Evolutionary conservation across 2,329 filamentous ascomycete genomes (phyloP).

Genomic region (Arthroderma sp.): DNA sequence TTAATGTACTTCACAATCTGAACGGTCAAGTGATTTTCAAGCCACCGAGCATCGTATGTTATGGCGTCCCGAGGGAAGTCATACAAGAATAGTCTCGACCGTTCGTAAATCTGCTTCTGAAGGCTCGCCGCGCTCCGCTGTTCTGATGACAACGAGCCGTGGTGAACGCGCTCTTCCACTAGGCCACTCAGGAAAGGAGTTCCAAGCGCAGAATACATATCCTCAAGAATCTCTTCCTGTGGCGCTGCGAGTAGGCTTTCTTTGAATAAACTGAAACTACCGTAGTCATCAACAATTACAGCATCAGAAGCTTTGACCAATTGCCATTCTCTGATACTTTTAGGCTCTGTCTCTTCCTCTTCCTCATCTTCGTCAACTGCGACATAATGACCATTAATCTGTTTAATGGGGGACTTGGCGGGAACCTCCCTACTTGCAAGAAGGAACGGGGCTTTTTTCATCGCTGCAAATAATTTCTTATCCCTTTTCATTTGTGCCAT

Average conservation of each 20-base stretch:
- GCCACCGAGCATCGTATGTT: slow-evolving; percentile 76
- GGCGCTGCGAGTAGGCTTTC: slow-evolving; percentile 72
- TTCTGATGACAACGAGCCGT: slow-evolving; percentile 53
- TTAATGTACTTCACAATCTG: slow-evolving; percentile 65
- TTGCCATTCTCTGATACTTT: slow-evolving; percentile 62
- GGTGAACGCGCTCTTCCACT: slow-evolving; percentile 63
- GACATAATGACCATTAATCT: neutral
- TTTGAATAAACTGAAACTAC: slow-evolving; percentile 79
- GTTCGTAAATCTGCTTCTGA: slow-evolving; percentile 71
- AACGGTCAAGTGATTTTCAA: slow-evolving; percentile 72
- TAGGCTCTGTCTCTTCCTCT: slow-evolving; percentile 45
- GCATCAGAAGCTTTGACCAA: slow-evolving; percentile 59
- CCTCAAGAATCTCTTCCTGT: slow-evolving; percentile 74
- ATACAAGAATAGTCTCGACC: slow-evolving; percentile 79
- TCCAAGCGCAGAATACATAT: slow-evolving; percentile 71
- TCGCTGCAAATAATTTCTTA: slow-evolving; percentile 59
- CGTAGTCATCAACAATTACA: slow-evolving; percentile 75
- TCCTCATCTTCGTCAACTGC: slow-evolving; percentile 9
- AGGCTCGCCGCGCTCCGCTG: slow-evolving; percentile 57
- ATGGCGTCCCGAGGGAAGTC: slow-evolving; percentile 67
- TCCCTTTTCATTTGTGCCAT: slow-evolving; percentile 59
- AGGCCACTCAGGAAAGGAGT: slow-evolving; percentile 61
- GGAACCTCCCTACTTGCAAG: slow-evolving; percentile 68
- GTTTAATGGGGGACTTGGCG: slow-evolving; percentile 14
- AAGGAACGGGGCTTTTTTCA: slow-evolving; percentile 64